Conservation (phyloP, 176 grass and related monocot species). For the Urochloa ruziziensis region DNA sequence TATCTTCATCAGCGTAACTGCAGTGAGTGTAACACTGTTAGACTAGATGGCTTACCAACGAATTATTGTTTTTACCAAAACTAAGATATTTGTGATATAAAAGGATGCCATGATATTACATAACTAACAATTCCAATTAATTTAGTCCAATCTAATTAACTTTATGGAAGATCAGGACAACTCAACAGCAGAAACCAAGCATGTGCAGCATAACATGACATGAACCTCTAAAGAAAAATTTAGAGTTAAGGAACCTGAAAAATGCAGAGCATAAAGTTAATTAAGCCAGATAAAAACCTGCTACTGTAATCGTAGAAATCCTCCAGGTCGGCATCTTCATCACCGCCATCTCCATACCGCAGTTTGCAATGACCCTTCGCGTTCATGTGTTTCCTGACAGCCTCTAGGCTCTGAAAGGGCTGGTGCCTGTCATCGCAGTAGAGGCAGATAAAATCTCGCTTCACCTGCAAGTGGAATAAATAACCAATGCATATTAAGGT, state of each 20-base stretch:
- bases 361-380: conserved; percentile 90
- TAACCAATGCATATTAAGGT: neutral
- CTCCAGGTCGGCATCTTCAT: conserved; percentile 86
- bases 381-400: conserved; percentile 89
- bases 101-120: neutral
- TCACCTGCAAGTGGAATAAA: conserved; percentile 54
- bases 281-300: conserved; percentile 53
- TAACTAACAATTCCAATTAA: neutral
- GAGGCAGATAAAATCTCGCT: too few species aligned
- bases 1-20: conserved; percentile 84
- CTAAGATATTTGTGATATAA: neutral
- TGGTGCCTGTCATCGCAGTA: conserved; percentile 89
- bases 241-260: too few species aligned
- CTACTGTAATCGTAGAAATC: conserved; percentile 96
- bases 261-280: too few species aligned
- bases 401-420: conserved; percentile 81
- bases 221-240: too few species aligned
- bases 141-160: neutral
- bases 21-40: neutral
- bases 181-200: too few species aligned
- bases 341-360: conserved; percentile 84
- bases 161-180: too few species aligned
- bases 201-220: too few species aligned
- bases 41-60: neutral
- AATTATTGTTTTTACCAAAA: too few species aligned